These are phyloP conservation scores for Fusarium xylarioides DNA, from an alignment of 2,329 filamentous ascomycete species.

Conservation along the genomic window DNA sequence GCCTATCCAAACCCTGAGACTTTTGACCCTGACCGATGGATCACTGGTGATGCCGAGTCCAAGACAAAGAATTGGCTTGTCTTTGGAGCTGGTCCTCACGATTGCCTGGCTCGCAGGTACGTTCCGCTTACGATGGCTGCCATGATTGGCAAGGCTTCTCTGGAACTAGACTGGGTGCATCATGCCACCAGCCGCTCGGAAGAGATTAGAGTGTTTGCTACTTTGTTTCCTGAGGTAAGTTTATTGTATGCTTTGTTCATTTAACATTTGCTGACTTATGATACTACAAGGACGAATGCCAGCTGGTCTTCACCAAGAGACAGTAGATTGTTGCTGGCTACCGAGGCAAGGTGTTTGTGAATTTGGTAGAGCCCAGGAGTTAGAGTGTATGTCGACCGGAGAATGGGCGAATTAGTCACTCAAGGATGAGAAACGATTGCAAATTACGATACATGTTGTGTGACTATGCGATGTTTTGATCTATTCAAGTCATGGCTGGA, in stretches of 20 bases:
- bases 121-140: conserved; percentile 60
- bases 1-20: conserved; percentile 57
- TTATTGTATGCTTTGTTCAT: neutral
- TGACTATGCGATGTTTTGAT: neutral
- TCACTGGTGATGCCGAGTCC: conserved; percentile 58
- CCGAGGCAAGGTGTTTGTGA: neutral
- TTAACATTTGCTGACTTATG: neutral
- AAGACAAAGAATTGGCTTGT: conserved; percentile 65
- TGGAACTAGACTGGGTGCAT: conserved; percentile 61
- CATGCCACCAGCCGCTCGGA: conserved; percentile 58
- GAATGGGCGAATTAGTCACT: no score
- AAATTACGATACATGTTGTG: neutral
- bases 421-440: neutral
- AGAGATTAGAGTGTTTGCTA: conserved; percentile 61
- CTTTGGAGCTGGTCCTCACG: conserved; percentile 60
- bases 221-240: conserved; percentile 58
- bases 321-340: neutral
- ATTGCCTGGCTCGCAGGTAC: conserved; percentile 59
- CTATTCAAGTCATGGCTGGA: neutral
- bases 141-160: conserved; percentile 62
- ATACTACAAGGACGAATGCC: conserved; percentile 12
- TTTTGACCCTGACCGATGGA: conserved; percentile 63
- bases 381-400: neutral
- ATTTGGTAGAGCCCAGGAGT: no score
- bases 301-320: conserved; percentile 11